Conservation (phyloP, 2,329 filamentous ascomycete genomes). For the Cryphonectria radicalis region DNA sequence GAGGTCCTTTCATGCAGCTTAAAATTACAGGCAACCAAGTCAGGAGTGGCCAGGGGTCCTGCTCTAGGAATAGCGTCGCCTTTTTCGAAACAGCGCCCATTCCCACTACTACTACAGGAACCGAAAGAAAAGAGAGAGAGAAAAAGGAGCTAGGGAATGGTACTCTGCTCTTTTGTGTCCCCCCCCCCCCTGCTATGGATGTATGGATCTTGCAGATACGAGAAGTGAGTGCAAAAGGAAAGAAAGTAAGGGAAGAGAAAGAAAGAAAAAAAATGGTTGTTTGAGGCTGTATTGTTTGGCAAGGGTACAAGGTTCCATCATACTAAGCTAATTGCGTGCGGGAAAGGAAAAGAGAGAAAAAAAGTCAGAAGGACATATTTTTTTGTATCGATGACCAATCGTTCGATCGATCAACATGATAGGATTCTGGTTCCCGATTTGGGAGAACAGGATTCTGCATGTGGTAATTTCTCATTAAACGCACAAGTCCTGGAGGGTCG, state of each 20-base stretch:
- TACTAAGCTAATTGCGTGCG: not conserved
- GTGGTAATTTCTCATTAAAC: not conserved
- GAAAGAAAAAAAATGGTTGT: not conserved
- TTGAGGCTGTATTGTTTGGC: not conserved
- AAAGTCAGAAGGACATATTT: not conserved
- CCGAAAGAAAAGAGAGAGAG: not conserved
- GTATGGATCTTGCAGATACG: not conserved
- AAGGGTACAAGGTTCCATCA: not conserved
- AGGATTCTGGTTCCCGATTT: not conserved
- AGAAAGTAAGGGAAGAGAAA: not conserved
- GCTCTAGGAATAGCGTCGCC: constrained; percentile 3
- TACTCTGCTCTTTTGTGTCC: not conserved
- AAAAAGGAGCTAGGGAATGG: not conserved
- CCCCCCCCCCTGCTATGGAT: not conserved
- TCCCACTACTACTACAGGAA: not conserved
- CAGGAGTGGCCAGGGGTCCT: constrained; percentile 6
- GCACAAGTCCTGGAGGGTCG: no score
- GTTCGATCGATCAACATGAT: not conserved
- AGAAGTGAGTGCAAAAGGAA: not conserved
- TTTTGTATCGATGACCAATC: not conserved
- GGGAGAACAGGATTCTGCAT: not conserved
- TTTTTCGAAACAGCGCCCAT: constrained; percentile 6
- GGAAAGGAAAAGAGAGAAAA: not conserved
- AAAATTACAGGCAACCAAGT: not conserved
- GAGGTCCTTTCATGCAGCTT: constrained; percentile 3